Base-by-base conservation (phyloP, 371 early-diverging fungal genomes). In the Mortierella sp. region DNA sequence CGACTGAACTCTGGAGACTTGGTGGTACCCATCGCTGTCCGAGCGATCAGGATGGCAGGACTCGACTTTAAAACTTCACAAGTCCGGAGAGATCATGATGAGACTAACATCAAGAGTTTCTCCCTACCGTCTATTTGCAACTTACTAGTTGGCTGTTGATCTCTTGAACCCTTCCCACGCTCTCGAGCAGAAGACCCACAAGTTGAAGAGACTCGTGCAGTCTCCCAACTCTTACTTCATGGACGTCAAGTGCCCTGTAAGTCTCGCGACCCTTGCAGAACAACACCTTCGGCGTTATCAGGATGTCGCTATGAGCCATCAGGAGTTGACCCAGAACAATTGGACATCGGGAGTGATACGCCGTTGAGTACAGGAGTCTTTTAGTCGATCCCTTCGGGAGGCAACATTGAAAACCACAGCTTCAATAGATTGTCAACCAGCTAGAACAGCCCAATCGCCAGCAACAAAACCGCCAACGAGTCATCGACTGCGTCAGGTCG, bases 201-300 rank as follows among this genome's bases (percentile, higher is more conserved):
- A 99, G 96, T 96, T 98, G 88, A 99, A 99, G 97, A 95, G 99
- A 91, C 94, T 99, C 83, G 99, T 99, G 89, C 99, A 98, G 93
- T 95, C 96, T 89, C 98, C 99, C 85, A 99, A 99, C 97, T 99
- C 99, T 72, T 99, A 96, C 96, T 99, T 99, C 94, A 99, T 99
- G 99, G 99, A 99, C 89, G 99, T 99, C 85, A 99, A 99, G 95
- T 99, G 99, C 95, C 94, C 96, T 85, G 97, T 96, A 96, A 92
- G 81, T 91, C 58, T 75, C 7, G 38, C 55, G 57, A 63, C 13
- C 28, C 21, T 2, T 7, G 14, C 11, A 16, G 6, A 63, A 60
- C 19, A 26, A 13, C 11, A 19, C 28, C 55, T 72, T 31, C 11
- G 50, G 45, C 58, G 21, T 42, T 48, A 2, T n/a, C 55, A 0